Percentiles rank a stretch among this genome's conserved stretches.
Evolutionary conservation across 192 early-diverging fungal species (phyloP).

Genomic region (Linderina pennispora): DNA sequence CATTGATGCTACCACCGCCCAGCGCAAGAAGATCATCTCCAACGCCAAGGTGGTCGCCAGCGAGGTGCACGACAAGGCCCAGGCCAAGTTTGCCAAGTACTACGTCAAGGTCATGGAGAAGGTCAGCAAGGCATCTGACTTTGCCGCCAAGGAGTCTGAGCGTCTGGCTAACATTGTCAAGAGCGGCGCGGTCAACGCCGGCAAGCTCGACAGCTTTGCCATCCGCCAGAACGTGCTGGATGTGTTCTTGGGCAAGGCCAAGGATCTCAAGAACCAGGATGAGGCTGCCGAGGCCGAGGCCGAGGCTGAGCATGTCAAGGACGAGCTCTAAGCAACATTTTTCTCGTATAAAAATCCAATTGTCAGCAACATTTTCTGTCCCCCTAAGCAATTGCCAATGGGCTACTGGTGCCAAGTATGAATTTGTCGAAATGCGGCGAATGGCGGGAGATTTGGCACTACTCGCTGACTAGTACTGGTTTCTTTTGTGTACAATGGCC

Average conservation of each 20-base stretch:
- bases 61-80: conserved; percentile 40
- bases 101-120: conserved; percentile 94
- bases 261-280: conserved; percentile 14
- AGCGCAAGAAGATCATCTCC: conserved; percentile 45
- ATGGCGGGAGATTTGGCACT: too few species aligned
- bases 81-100: conserved; percentile 62
- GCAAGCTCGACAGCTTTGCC: conserved; percentile 79
- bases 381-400: too few species aligned
- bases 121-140: conserved; percentile 60
- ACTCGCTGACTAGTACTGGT: too few species aligned
- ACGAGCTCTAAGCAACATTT: conserved; percentile 49
- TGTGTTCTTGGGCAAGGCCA: conserved; percentile 40
- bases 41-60: conserved; percentile 42
- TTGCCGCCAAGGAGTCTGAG: conserved; percentile 70
- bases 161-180: conserved; percentile 75
- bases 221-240: conserved; percentile 83
- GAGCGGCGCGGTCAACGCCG: conserved; percentile 56
- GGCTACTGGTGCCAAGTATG: too few species aligned
- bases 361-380: too few species aligned
- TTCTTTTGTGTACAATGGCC: too few species aligned
- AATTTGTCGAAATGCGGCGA: too few species aligned
- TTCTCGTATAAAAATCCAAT: too few species aligned
- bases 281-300: conserved; percentile 11
- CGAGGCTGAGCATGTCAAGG: conserved; percentile 26
- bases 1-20: conserved; percentile 45